These are phyloP conservation scores for Phialophora chinensis DNA, from an alignment of 2,329 filamentous ascomycete species.

Conservation along the genomic window DNA sequence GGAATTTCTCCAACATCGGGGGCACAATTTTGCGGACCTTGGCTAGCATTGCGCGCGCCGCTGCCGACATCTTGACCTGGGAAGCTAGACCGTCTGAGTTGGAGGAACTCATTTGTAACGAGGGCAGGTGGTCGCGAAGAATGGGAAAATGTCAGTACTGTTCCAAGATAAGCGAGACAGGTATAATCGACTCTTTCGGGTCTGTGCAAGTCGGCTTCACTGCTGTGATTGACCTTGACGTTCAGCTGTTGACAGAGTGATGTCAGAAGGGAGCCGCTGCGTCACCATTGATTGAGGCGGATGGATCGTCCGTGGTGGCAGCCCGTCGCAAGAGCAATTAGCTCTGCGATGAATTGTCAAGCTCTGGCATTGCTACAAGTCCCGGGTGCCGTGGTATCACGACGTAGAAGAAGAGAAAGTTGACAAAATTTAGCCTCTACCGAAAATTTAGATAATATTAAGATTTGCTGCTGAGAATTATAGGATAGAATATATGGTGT, in stretches of 20 bases:
- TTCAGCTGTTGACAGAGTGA: slow-evolving; percentile 1
- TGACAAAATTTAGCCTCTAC: no score
- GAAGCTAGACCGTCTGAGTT: slow-evolving; percentile 18
- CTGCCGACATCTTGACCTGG: slow-evolving; percentile 62
- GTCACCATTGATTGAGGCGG: slow-evolving; percentile 6
- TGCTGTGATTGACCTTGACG: neutral
- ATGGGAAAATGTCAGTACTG: neutral
- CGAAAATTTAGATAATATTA: no score
- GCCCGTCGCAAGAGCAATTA: neutral
- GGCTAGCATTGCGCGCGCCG: slow-evolving; percentile 75
- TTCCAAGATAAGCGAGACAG: neutral
- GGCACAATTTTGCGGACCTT: slow-evolving; percentile 91
- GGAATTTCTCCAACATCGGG: slow-evolving; percentile 92
- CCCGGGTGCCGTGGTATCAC: no score
- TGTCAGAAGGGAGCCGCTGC: slow-evolving; percentile 3
- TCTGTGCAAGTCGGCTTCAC: neutral
- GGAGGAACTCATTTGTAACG: slow-evolving; percentile 29
- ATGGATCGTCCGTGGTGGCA: neutral
- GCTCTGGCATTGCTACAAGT: neutral
- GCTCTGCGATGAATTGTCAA: neutral
- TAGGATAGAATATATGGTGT: no score
- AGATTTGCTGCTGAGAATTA: no score
- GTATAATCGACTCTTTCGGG: neutral
- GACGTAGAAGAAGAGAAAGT: no score
- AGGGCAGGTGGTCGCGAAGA: neutral